Evolutionary conservation across 345 rosid genomes (phyloP).

Genomic region (Psidium guajava): DNA sequence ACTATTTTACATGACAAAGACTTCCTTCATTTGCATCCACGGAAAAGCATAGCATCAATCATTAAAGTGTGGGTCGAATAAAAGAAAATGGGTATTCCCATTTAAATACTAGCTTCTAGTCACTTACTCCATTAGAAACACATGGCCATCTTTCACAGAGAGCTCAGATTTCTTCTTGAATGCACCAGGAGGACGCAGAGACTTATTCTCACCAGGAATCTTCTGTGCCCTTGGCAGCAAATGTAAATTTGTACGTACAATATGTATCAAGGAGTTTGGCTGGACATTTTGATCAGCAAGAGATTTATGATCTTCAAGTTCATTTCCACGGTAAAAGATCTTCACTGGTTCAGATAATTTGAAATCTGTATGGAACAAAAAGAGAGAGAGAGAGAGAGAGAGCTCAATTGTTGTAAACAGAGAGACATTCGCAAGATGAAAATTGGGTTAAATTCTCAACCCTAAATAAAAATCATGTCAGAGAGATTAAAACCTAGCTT

Average conservation of each 20-base stretch:
- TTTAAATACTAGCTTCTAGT: neutral
- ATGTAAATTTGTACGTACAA: slow-evolving; percentile 80
- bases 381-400: neutral
- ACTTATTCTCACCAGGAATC: slow-evolving; percentile 85
- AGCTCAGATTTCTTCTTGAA: slow-evolving; percentile 99
- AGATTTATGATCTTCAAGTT: slow-evolving; percentile 74
- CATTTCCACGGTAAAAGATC: slow-evolving; percentile 72
- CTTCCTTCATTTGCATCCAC: neutral
- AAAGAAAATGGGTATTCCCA: neutral
- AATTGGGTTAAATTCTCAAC: neutral
- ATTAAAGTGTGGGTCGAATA: neutral
- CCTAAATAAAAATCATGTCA: neutral
- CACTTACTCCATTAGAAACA: slow-evolving; percentile 93
- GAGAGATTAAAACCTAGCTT: slow-evolving; percentile 68
- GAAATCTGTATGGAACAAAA: slow-evolving; percentile 45
- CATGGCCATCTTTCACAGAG: slow-evolving; percentile 92
- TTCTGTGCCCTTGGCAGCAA: slow-evolving; percentile 78
- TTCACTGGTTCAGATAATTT: slow-evolving; percentile 79
- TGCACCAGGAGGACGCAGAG: slow-evolving; percentile 95
- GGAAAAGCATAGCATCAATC: neutral
- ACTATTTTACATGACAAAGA: neutral
- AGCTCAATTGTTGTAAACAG: neutral
- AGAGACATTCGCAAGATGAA: neutral
- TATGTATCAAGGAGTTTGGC: slow-evolving; percentile 86
- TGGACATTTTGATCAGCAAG: slow-evolving; percentile 77